phyloP scores from a whole-genome alignment of 345 rosid species.

The Aquilaria sinensis region DNA sequence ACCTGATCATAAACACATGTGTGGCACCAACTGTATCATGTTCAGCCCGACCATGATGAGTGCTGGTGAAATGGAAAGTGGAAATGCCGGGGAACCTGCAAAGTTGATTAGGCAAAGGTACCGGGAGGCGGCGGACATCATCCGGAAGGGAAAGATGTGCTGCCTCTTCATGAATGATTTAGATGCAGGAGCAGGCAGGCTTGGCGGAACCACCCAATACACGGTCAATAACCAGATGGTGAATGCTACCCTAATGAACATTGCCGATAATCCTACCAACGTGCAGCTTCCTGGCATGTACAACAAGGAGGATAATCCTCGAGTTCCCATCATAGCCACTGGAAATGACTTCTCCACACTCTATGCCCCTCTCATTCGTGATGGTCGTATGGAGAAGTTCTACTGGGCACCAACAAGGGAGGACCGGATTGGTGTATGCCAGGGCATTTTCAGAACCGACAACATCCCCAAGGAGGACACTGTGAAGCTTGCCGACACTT shows the following conservation, averaged over 20 bases:
- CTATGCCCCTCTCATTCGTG: slow-evolving; percentile 56
- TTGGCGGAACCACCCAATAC: slow-evolving; percentile 52
- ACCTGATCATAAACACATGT: not conserved
- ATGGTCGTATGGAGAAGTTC: slow-evolving; percentile 59
- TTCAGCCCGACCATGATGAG: slow-evolving; percentile 52
- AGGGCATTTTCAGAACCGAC: slow-evolving; percentile 40
- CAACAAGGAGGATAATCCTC: slow-evolving; percentile 48
- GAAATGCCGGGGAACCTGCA: slow-evolving; percentile 58
- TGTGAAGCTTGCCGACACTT: slow-evolving; percentile 45
- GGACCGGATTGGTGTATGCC: slow-evolving; percentile 47
- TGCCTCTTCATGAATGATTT: slow-evolving; percentile 50
- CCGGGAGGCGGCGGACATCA: slow-evolving; percentile 44
- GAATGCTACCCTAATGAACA: slow-evolving; percentile 60
- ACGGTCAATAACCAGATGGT: slow-evolving; percentile 60
- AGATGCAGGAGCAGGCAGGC: slow-evolving; percentile 52
- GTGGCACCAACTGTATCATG: too few relatives aligned
- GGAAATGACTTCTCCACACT: slow-evolving; percentile 57
- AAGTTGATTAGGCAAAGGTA: slow-evolving; percentile 50
- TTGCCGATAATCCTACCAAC: slow-evolving; percentile 54
- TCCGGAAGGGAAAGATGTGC: slow-evolving; percentile 48
- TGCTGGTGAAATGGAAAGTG: slow-evolving; percentile 56
- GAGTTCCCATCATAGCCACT: slow-evolving; percentile 49
- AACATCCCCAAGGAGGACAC: slow-evolving; percentile 30
- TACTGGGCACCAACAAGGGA: slow-evolving; percentile 59
- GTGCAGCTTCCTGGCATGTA: slow-evolving; percentile 56